Base-by-base conservation (phyloP, 805 yeast genomes). In the Cephaloascus fragrans region DNA sequence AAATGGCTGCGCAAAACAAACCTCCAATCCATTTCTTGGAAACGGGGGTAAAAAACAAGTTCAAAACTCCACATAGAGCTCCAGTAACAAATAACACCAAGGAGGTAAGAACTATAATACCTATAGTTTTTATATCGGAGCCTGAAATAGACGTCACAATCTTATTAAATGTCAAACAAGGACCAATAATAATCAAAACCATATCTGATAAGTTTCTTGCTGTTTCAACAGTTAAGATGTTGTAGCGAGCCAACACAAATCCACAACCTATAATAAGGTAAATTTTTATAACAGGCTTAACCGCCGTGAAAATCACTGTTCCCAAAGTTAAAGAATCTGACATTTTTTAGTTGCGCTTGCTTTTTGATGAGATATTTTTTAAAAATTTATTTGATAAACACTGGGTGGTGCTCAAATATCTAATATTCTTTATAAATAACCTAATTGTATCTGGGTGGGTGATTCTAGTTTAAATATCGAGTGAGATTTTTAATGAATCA, bases 1-100 rank as follows among this genome's bases (percentile, higher is more conserved):
- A 73, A 46, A 80, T 61, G 3, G 87, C 86, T 1, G 82, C 87
- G 4, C 80, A 71, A 12, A 82, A 44, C 9, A 80, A 71, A 0
- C 89, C 88, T 28, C 87, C 87, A 19, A 70, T 58, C 89, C 89
- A 83, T 38, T 71, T 58, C 46, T 67, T 75, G 1, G 93, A 90
- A 10, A 77, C 57, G 23, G 50, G 51, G 23, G 69, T 57, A 2
- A 55, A 42, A 23, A 54, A 36, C 18, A 46, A 44, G 34, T 54
- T 60, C 2, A 53, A 34, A 6, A 56, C 50, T 0, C 83, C 77
- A 33, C 73, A 63, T 4, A 54, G 47, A 0, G 69, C 62, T 5
- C 84, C 85, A 4, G 74, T 51, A 3, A 55, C 48, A 43, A 75
- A 78, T 43, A 81, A 58, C 14, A 80, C 41, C 2, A 72, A 59